Evolutionary conservation across 768 basidiomycete species (phyloP).

Genomic region (Collybia nuda): DNA sequence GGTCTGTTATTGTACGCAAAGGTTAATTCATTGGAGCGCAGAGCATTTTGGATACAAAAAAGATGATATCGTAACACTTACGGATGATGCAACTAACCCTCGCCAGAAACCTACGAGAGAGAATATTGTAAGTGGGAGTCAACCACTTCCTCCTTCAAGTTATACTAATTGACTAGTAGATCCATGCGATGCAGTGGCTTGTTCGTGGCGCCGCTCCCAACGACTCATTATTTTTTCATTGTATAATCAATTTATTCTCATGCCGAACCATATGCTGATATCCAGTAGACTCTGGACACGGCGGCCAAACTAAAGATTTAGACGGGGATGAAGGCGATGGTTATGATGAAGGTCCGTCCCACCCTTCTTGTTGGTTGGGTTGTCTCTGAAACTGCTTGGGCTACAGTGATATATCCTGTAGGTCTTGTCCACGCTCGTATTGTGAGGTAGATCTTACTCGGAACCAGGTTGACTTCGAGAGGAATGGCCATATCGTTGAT

Average conservation of each 20-base stretch:
- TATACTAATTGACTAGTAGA: constrained; percentile 28
- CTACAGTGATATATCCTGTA: constrained; percentile 82
- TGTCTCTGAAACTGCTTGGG: not conserved
- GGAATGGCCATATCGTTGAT: constrained; percentile 79
- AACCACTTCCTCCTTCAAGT: not conserved
- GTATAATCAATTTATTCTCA: constrained; percentile 35
- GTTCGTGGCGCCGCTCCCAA: constrained; percentile 75
- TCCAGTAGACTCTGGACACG: constrained; percentile 83
- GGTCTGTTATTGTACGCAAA: not conserved
- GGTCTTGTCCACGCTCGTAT: constrained; percentile 34
- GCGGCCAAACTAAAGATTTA: constrained; percentile 82
- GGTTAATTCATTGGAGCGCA: constrained; percentile 16
- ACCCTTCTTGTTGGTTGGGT: not conserved
- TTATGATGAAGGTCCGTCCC: constrained; percentile 65
- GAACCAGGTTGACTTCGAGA: constrained; percentile 47
- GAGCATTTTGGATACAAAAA: constrained; percentile 63
- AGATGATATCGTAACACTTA: constrained; percentile 85
- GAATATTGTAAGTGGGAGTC: constrained; percentile 65
- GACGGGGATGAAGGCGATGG: constrained; percentile 88
- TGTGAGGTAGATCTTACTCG: not conserved
- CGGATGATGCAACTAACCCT: constrained; percentile 68
- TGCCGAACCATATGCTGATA: not conserved
- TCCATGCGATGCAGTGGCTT: constrained; percentile 91
- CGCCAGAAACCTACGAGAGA: constrained; percentile 70
- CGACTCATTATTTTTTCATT: constrained; percentile 91